A percentile compares a stretch with the other conserved stretches of the same genome.
phyloP scores from a whole-genome alignment of 1,284 basidiomycete genomes.

The Golubevia sp. region DNA sequence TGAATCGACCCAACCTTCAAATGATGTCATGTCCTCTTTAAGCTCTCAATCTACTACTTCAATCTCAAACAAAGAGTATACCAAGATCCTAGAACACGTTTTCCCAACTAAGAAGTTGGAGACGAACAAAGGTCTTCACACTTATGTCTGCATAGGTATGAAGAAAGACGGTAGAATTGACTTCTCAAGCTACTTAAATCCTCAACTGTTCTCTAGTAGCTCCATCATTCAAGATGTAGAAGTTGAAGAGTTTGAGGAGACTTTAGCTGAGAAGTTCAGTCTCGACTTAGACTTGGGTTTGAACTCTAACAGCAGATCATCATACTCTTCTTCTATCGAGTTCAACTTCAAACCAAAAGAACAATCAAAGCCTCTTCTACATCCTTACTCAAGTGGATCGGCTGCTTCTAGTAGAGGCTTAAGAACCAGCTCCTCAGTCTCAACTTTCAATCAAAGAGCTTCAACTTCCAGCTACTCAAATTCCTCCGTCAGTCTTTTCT shows the following conservation, averaged over 20 bases:
- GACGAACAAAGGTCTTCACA: conserved; percentile 1
- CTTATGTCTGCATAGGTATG: conserved; percentile 4
- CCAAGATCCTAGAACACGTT: background rate
- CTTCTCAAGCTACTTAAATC: conserved; percentile 4
- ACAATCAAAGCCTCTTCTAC: background rate
- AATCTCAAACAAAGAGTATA: background rate
- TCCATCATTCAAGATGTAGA: background rate
- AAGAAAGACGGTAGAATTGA: conserved; percentile 6
- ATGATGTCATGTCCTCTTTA: background rate
- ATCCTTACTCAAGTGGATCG: background rate
- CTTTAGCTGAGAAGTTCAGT: background rate
- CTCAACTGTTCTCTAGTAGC: background rate
- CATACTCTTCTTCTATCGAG: background rate
- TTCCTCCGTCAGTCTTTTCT: background rate
- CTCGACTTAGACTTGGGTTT: background rate
- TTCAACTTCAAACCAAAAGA: too few relatives aligned
- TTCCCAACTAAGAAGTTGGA: background rate
- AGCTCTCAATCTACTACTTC: too few relatives aligned
- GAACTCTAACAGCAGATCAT: background rate
- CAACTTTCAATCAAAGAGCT: background rate
- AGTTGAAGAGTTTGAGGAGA: background rate
- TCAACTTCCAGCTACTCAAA: background rate
- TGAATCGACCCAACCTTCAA: background rate
- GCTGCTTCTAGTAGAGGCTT: too few relatives aligned
- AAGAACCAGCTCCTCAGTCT: background rate